Base-by-base conservation (phyloP, 2,329 filamentous ascomycete species). In the Cryphonectria radicalis region DNA sequence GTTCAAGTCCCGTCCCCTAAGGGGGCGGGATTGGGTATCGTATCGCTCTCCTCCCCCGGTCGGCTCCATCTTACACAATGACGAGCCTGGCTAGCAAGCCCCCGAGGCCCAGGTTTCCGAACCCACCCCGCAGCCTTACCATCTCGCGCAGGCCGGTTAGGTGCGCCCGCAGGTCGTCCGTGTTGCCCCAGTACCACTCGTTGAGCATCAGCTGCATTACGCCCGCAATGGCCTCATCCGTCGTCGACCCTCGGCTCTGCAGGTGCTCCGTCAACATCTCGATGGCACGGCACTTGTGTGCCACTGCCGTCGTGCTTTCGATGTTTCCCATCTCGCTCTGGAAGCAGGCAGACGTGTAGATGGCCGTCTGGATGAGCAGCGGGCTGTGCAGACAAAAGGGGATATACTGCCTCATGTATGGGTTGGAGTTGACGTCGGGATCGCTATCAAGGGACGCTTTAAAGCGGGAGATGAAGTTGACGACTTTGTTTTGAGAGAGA, bases 171-270 rank as follows among this genome's bases (percentile, higher is more conserved):
- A 87, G 78, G 71, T 84, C 83, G 53, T 80, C 76, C 0, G 80
- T 82, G 37, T 82, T 82, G 7, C 85, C 85, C 85, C 85, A 87
- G 74, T 86, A 87, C 86, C 86, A 88, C 71, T 87, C 86, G 63
- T 86, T 82, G 35, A 85, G 77, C 32, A 85, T 81, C 72, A 87
- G 80, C 75, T 87, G 86, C 0, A 84, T 77, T 6, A 87, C 84
- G 3, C 81, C 84, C 6, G 85, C 81, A 55, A 88, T 82, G 4
- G 83, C 81, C 43, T 82, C 81, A 73, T 87, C 85, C 67, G 79
- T 83, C 0, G 82, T 81, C n/a, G 78, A 76, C 1, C 76, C 75
- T 4, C 79, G 74, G 25, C 80, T 76, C 53, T 78, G 78, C 22
- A 88, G 81, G 57, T 85, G 83, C 57, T 83, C 80, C 73, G 87